A percentile compares a stretch with the other conserved stretches of the same genome.
These are phyloP conservation scores for Lachancea sp. DNA, from an alignment of 805 yeast genomes.

Conservation along the genomic window DNA sequence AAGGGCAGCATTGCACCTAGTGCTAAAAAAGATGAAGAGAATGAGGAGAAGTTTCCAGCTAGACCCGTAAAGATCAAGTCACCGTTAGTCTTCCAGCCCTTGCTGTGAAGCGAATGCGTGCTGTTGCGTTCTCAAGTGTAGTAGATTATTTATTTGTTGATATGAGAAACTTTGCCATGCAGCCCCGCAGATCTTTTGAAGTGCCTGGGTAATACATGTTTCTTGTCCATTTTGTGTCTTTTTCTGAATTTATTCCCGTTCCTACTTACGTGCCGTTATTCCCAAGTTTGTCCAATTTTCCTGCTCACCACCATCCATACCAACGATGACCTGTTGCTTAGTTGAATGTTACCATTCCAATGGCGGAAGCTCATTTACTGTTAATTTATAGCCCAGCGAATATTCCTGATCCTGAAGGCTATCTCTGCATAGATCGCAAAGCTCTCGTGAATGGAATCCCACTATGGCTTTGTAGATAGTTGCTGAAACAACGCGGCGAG, in stretches of 20 bases:
- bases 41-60: conserved; percentile 5
- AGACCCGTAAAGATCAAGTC: conserved; percentile 20
- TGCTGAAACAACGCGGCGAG: conserved; percentile 10
- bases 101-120: conserved; percentile 9
- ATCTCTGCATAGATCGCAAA: conserved; percentile 22
- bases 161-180: no score
- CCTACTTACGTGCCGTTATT: not conserved
- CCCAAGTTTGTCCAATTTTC: not conserved
- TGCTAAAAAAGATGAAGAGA: not conserved
- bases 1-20: not conserved
- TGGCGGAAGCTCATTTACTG: conserved; percentile 23
- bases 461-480: conserved; percentile 30
- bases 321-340: not conserved
- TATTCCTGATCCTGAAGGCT: conserved; percentile 27
- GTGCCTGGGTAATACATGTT: no score
- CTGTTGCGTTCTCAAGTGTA: no score
- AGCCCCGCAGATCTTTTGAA: no score
- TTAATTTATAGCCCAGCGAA: conserved; percentile 24
- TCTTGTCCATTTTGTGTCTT: no score
- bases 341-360: conserved; percentile 10
- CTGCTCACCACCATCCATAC: not conserved
- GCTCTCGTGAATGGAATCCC: conserved; percentile 29
- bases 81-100: conserved; percentile 29
- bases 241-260: no score
- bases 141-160: not conserved